A percentile compares a stretch with the other conserved stretches of the same genome.
Evolutionary conservation across 176 grass and related monocot genomes (phyloP).

Genomic region (Zizania latifolia): DNA sequence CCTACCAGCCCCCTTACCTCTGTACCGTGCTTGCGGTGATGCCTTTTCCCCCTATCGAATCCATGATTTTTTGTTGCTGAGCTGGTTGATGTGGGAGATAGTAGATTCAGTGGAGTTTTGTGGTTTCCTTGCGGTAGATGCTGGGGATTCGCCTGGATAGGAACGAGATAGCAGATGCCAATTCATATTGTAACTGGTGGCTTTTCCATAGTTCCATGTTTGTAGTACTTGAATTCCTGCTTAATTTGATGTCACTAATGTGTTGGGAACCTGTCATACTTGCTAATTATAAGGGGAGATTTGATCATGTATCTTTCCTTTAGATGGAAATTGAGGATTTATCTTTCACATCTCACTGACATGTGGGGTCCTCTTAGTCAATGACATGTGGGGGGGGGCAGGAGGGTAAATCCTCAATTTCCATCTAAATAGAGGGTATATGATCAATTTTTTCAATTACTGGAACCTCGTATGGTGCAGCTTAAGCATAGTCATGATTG

Average conservation of each 20-base stretch:
- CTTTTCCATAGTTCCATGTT: neutral
- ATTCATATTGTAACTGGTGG: neutral
- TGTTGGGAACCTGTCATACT: neutral
- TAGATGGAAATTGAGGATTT: too few species aligned
- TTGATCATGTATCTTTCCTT: too few species aligned
- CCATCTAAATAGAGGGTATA: too few species aligned
- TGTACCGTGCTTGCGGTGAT: neutral
- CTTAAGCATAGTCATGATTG: neutral
- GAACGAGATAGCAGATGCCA: neutral
- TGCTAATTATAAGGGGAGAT: neutral
- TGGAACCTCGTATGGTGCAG: neutral
- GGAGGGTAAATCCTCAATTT: too few species aligned
- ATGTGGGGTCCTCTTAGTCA: too few species aligned
- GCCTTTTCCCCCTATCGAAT: neutral
- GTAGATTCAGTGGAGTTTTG: neutral
- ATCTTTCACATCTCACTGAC: too few species aligned
- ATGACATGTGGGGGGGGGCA: too few species aligned
- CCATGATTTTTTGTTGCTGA: neutral
- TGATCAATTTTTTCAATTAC: too few species aligned
- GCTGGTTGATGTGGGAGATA: neutral
- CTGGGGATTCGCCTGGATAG: neutral
- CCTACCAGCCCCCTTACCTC: neutral
- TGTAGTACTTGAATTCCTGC: neutral
- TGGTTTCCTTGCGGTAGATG: neutral
- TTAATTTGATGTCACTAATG: neutral